Conservation (phyloP, 1,139 yeast species). For the Geotrichum aggregatum region DNA sequence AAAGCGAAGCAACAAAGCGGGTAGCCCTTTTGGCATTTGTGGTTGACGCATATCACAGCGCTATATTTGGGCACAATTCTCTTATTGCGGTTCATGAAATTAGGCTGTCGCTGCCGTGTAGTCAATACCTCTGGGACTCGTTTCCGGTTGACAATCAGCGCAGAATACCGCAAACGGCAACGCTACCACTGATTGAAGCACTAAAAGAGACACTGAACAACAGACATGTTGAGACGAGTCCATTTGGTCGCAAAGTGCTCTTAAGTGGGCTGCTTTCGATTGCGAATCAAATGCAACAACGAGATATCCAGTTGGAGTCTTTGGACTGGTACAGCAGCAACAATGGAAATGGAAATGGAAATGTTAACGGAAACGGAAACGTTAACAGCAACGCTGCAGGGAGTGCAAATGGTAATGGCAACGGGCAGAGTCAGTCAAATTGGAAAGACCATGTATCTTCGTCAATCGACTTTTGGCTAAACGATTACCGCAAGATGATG, state of each 20-base stretch:
- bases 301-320: constrained; percentile 54
- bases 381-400: constrained; percentile 1
- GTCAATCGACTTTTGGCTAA: constrained; percentile 16
- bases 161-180: constrained; percentile 30
- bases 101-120: constrained; percentile 72
- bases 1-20: constrained; percentile 71
- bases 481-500: constrained; percentile 12
- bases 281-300: constrained; percentile 70
- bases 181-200: constrained; percentile 49
- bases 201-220: constrained; percentile 54
- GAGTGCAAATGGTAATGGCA: not conserved
- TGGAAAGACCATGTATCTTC: constrained; percentile 15
- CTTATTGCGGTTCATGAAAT: constrained; percentile 65
- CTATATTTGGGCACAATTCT: constrained; percentile 71
- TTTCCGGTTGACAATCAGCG: constrained; percentile 29
- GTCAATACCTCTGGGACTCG: constrained; percentile 71
- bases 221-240: constrained; percentile 46
- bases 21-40: constrained; percentile 77
- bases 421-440: not conserved
- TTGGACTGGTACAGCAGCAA: constrained; percentile 38
- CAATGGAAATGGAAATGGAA: not conserved
- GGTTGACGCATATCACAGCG: constrained; percentile 74
- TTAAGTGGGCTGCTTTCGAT: constrained; percentile 68
- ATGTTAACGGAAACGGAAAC: not conserved
- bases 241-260: constrained; percentile 61